Evolutionary conservation across 192 early-diverging fungal species (phyloP), one percentile per base, ranked within the genome.

Genomic region (Tieghemiomyces parasiticus): DNA sequence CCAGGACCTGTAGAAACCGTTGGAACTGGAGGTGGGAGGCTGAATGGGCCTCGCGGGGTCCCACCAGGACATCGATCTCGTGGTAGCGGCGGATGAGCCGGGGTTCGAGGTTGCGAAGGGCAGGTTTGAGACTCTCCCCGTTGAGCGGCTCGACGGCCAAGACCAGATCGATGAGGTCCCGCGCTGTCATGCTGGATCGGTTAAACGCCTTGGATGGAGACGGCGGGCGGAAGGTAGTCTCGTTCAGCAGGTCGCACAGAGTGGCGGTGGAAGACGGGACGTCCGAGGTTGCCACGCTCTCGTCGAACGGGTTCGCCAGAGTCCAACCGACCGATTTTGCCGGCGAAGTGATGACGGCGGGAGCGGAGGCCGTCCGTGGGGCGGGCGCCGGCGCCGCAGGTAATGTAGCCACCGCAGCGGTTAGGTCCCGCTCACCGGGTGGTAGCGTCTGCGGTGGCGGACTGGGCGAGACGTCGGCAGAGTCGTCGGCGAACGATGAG

Each of bases 21-120:
- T 52, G 50, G 26, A 52, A 52, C 30, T 52, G 50, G 12, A 52
- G 26, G 16, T 52, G 50, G 50, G 50, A 52, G 6, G 50, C 14
- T 24, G 50, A 52, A 25, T 52, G 24, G 26, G 0, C 26, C 26
- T 52, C 50, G 24, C 20, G 26, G 31, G 35, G 34, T 48, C 74
- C 67, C 20, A 70, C 67, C 2, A 75, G 58, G 32, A 75, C 68
- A 66, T 75, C 74, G 16, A 75, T 58, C 4, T 70, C 67, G 26
- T 71, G 66, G 10, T 70, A 65, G 10, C 74, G 70, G 46, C 74
- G 74, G 59, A 67, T 71, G 48, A 75, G 63, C 48, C 42, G 56
- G 2, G 74, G 74, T 67, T 75, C 74, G 1, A 75, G 66, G 62
- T 69, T 71, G 48, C 70, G 70, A 38, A 75, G 54, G n/a, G 71